Percentiles rank a stretch among this genome's conserved stretches.
These are phyloP conservation scores for Dothiorella sarmentorum DNA, from an alignment of 2,329 filamentous ascomycete species.

Conservation along the genomic window DNA sequence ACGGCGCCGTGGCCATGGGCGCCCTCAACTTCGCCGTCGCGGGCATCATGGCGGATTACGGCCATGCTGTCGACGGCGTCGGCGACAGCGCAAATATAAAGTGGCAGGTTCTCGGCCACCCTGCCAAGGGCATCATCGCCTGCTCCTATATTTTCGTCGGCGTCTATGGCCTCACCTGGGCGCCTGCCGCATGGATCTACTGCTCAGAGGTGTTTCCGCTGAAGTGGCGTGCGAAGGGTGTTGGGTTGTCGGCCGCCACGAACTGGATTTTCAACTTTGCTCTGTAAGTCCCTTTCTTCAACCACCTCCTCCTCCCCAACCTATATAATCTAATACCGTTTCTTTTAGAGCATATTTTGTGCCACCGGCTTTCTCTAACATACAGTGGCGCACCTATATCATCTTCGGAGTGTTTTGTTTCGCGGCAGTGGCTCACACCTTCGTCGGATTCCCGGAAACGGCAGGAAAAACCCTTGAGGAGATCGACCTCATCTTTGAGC, in stretches of 20 bases:
- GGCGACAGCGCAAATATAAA: slow-evolving; percentile 43
- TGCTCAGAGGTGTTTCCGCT: slow-evolving; percentile 39
- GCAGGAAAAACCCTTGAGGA: slow-evolving; percentile 41
- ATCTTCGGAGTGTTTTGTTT: slow-evolving; percentile 40
- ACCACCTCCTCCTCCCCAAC: not conserved
- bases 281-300: slow-evolving; percentile 21
- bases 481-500: slow-evolving; percentile 41
- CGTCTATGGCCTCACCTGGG: slow-evolving; percentile 43
- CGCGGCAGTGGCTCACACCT: slow-evolving; percentile 37
- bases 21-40: slow-evolving; percentile 59
- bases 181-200: slow-evolving; percentile 36
- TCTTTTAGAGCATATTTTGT: slow-evolving; percentile 34
- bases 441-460: slow-evolving; percentile 39
- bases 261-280: slow-evolving; percentile 41
- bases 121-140: slow-evolving; percentile 53
- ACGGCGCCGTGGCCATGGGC: slow-evolving; percentile 58
- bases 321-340: not conserved
- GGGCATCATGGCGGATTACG: slow-evolving; percentile 57
- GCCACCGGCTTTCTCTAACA: slow-evolving; percentile 39
- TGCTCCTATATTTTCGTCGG: slow-evolving; percentile 45
- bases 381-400: slow-evolving; percentile 45
- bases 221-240: slow-evolving; percentile 41
- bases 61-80: slow-evolving; percentile 38
- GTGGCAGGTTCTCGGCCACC: slow-evolving; percentile 27
- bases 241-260: slow-evolving; percentile 36